Evolutionary conservation across 345 rosid genomes (phyloP), one percentile per base, ranked within the genome.

Genomic region (Reutealis trisperma): DNA sequence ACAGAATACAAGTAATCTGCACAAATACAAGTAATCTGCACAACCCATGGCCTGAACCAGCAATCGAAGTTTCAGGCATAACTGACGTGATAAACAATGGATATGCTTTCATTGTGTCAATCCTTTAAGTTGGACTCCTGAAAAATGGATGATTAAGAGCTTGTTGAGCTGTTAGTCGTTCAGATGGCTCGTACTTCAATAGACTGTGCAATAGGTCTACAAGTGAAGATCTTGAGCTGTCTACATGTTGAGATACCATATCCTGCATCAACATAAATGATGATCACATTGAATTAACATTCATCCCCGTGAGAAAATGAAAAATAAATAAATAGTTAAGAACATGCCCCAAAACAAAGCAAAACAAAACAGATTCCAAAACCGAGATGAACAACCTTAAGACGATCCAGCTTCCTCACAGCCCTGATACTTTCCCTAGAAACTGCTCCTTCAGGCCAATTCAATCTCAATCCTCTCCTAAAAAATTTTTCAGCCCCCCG

Each of bases 381-480:
- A 12, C 51, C 14, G 1, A 47, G 51, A 47, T 8, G 54, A 54
- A 34, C 8, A 60, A 92, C 97, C 91, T 86, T 85, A 6, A 89
- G 85, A 37, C 78, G 83, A 77, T 87, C 88, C 42, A 93, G 94
- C 85, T 89, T 91, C 86, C 81, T 87, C 78, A 93, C 98, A 52
- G 98, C 97, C 70, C 90, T 84, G 57, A 93, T 90, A 79, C 97
- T 91, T 70, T 90, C 97, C 76, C 94, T 84, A 18, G 97, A 91
- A 59, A 79, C 88, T 55, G 94, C 97, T 10, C 98, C 97, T 82
- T 89, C 98, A 59, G 98, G 97, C 97, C 97, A 93, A 85, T 93
- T 85, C 51, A 93, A 76, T 74, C 90, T 85, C 21, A 78, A 74
- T 13, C 92, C 93, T 83, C 86, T 87, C 83, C 90, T 85, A 76